Evolutionary conservation across 2,329 filamentous ascomycete genomes (phyloP).

Genomic region (Ophiostoma sp.): DNA sequence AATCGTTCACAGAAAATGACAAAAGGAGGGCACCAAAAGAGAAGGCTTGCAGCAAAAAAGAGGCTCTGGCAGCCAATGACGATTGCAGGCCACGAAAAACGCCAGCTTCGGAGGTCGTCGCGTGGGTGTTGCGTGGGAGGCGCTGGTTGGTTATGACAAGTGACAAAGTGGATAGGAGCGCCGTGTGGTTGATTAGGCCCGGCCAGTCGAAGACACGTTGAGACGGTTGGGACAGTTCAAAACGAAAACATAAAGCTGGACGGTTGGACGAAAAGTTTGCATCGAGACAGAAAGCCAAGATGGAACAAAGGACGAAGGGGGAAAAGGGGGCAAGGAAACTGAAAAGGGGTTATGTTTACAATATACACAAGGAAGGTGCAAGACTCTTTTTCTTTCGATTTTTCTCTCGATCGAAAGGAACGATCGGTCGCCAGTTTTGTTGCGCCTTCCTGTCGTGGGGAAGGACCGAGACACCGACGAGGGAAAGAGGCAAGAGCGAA

Average conservation of each 20-base stretch:
- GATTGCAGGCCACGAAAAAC: conserved; percentile 17
- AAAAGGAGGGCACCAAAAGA: neutral
- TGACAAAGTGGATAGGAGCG: conserved; percentile 4
- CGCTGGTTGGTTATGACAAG: conserved; percentile 24
- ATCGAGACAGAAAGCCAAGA: neutral
- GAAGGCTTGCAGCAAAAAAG: neutral
- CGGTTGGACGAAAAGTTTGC: neutral
- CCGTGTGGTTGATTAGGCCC: neutral
- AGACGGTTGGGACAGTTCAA: neutral
- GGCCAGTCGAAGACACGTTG: neutral
- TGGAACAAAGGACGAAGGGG: too few relatives aligned
- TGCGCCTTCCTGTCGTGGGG: neutral
- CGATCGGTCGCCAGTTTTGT: neutral
- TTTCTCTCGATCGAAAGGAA: conserved; percentile 5
- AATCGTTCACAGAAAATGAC: neutral
- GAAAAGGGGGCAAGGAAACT: neutral
- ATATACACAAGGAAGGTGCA: neutral
- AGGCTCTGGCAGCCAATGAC: conserved; percentile 15
- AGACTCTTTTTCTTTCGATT: neutral
- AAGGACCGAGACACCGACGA: conserved; percentile 1
- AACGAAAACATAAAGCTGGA: conserved; percentile 6
- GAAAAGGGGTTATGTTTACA: conserved; percentile 7
- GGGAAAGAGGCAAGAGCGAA: conserved; percentile 13
- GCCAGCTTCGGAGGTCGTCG: neutral
- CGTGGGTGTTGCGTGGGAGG: conserved; percentile 19